Percentiles rank a stretch among this genome's conserved stretches.
phyloP scores from a whole-genome alignment of 495 filamentous ascomycete genomes.

The Annulohypoxylon nitens region DNA sequence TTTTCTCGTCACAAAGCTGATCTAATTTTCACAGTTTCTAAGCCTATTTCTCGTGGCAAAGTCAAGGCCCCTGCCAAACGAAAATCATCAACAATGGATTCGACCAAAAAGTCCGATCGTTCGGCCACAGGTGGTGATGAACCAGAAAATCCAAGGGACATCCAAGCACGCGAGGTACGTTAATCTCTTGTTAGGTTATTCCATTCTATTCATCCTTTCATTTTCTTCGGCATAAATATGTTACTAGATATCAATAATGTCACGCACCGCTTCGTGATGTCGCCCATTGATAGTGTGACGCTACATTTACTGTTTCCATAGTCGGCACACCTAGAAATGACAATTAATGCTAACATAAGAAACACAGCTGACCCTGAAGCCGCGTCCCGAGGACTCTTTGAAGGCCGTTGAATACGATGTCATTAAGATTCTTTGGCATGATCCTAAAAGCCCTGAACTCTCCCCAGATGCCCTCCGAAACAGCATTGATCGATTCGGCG shows the following conservation, averaged over 20 bases:
- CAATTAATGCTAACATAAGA: slow-evolving; percentile 61
- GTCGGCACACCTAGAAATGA: background rate
- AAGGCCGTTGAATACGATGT: slow-evolving; percentile 72
- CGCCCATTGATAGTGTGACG: background rate
- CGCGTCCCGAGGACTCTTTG: slow-evolving; percentile 56
- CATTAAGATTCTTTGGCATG: slow-evolving; percentile 74
- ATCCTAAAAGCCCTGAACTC: slow-evolving; percentile 65
- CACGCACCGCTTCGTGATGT: background rate
- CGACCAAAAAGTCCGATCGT: slow-evolving; percentile 8
- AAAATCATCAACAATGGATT: slow-evolving; percentile 17
- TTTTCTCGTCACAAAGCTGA: slow-evolving; percentile 13
- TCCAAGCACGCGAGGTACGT: slow-evolving; percentile 29
- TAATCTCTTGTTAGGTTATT: background rate
- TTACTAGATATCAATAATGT: background rate
- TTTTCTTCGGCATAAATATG: background rate
- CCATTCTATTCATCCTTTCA: background rate
- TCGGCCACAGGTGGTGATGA: background rate
- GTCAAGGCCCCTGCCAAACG: slow-evolving; percentile 6
- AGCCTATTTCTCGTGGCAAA: slow-evolving; percentile 1
- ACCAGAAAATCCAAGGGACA: slow-evolving; percentile 2
- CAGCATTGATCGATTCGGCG: slow-evolving; percentile 65
- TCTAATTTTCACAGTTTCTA: background rate
- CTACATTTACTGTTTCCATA: background rate
- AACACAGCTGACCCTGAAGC: slow-evolving; percentile 54
- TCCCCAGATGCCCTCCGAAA: slow-evolving; percentile 74